Conservation (phyloP, 768 basidiomycete genomes). For the Neoboletus magnificus region DNA sequence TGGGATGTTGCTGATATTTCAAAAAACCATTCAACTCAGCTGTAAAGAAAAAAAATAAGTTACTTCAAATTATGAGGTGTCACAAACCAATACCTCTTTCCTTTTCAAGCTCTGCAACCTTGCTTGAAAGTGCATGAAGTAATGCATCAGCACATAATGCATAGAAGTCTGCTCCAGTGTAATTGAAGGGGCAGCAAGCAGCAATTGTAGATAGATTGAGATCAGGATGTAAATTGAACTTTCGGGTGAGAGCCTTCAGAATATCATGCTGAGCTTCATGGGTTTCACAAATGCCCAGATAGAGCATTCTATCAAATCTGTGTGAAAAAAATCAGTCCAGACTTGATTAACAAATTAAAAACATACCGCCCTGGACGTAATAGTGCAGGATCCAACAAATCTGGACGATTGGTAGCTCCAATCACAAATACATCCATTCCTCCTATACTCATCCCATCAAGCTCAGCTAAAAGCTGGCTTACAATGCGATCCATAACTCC, state of each 20-base stretch:
- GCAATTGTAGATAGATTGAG: conserved; percentile 65
- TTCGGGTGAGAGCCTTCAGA: conserved; percentile 85
- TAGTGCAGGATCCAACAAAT: conserved; percentile 85
- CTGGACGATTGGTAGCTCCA: conserved; percentile 93
- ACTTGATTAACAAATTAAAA: not conserved
- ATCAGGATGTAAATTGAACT: conserved; percentile 75
- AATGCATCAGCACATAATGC: conserved; percentile 96
- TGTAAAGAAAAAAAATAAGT: not conserved
- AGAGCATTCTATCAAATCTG: conserved; percentile 96
- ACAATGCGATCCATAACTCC: conserved; percentile 99
- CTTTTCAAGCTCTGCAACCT: conserved; percentile 73
- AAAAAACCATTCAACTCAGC: conserved; percentile 45
- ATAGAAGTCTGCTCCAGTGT: conserved; percentile 97
- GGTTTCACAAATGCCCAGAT: conserved; percentile 87
- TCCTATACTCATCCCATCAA: conserved; percentile 82
- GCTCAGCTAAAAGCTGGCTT: conserved; percentile 88
- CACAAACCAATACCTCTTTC: conserved; percentile 53
- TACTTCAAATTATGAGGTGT: too few species aligned
- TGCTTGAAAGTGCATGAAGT: conserved; percentile 90
- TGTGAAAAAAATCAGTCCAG: not conserved
- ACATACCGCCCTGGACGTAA: conserved; percentile 81
- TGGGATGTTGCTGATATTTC: conserved; percentile 46
- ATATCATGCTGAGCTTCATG: conserved; percentile 85
- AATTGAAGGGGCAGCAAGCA: conserved; percentile 82
- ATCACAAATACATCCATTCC: conserved; percentile 85